Conservation (phyloP, 495 filamentous ascomycete species). For the Immersiella caudata region DNA sequence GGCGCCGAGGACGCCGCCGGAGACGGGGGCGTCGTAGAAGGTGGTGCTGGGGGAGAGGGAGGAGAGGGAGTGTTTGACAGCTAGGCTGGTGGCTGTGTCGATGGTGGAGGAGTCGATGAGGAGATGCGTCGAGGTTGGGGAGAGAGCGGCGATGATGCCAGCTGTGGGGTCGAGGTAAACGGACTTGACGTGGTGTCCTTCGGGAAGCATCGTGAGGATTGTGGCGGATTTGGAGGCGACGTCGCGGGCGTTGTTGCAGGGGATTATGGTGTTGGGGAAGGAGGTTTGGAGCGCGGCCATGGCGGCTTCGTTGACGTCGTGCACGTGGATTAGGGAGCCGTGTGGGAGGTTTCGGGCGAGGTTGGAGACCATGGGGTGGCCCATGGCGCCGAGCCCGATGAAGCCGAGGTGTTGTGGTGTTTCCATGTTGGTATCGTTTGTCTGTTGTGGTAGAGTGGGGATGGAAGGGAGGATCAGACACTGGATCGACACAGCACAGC, state of each 20-base stretch:
- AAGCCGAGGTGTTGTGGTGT: conserved; percentile 33
- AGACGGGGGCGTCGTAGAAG: conserved; percentile 39
- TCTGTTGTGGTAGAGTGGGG: background rate
- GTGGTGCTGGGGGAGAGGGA: conserved; percentile 25
- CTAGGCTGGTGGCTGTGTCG: conserved; percentile 37
- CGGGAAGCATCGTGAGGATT: conserved; percentile 46
- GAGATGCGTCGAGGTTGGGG: conserved; percentile 23
- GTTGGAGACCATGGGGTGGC: conserved; percentile 54
- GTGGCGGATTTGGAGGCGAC: conserved; percentile 1
- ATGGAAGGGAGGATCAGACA: too few relatives aligned
- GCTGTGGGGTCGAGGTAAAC: conserved; percentile 38
- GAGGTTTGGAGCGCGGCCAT: too few relatives aligned
- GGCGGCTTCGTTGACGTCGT: conserved; percentile 45
- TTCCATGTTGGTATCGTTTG: background rate
- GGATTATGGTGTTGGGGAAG: conserved; percentile 18
- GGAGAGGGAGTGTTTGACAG: conserved; percentile 31
- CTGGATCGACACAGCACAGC: too few relatives aligned
- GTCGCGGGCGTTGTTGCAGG: conserved; percentile 24
- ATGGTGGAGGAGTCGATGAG: conserved; percentile 50
- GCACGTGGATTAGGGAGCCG: conserved; percentile 43
- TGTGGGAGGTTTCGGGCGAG: conserved; percentile 45
- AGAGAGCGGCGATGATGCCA: conserved; percentile 23
- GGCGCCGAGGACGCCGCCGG: conserved; percentile 46
- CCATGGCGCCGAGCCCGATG: conserved; percentile 39
- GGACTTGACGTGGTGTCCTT: conserved; percentile 39